Base-by-base conservation (phyloP, 345 rosid species). In the Fremontodendron californicum region DNA sequence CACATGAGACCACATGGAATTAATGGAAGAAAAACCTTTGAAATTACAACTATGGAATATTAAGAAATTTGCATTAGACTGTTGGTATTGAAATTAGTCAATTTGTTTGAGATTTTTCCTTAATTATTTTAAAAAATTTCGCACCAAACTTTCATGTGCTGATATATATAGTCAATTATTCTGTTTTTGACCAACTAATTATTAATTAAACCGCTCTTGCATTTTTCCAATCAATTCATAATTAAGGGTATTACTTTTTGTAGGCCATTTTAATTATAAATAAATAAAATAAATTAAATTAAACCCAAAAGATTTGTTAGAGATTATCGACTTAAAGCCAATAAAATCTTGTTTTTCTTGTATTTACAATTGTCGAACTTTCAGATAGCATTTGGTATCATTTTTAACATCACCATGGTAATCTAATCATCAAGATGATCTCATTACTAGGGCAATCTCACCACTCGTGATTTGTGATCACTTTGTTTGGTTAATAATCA, bases 1-100 rank as follows among this genome's bases (percentile, higher is more conserved):
- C 86, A 79, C 83, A 81, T 79, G 86, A 81, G 80, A 81, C 80
- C 86, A 83, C 88, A 85, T 81, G 86, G 77, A 85, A n/a, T n/a
- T n/a, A n/a, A 11, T 7, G 63, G 15, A 25, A 75, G 57, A 35
- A 37, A 68, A 23, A 4, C 40, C 29, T 70, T 66, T 54, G 6
- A 54, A 62, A 45, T 18, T 45, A 72, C 55, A 45, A 45, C 29
- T 3, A 66, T 43, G 40, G 76, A 67, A 35, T 46, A 78, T 58
- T 74, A 54, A 15, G 77, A 52, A 49, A 74, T 42, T 58, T 71
- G 43, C 21, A 40, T 37, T n/a, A 71, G 46, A 75, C 46, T 51
- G 35, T 23, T 72, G 60, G 68, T 4, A 57, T 57, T 23, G 33
- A 57, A 57, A 57, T 73, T 63, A 54, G 76, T 77, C 80, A 67